Conservation (phyloP, 495 filamentous ascomycete species). For the Aspergillus bertholletiae region DNA sequence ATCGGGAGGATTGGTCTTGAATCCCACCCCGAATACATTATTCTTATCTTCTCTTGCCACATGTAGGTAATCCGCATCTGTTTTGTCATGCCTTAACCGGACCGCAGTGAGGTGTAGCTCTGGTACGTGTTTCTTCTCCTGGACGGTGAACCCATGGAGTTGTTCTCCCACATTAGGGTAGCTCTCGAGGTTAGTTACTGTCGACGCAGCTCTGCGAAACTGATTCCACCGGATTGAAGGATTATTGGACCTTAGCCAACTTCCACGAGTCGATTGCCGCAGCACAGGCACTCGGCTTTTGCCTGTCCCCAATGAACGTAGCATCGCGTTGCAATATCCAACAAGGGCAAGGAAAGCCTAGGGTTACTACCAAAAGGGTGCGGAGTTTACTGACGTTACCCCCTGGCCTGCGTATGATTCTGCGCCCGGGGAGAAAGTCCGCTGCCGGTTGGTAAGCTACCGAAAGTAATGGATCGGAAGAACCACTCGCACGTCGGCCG, state of each 20-base stretch:
- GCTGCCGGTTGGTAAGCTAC: constrained; percentile 1
- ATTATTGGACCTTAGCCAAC: constrained; percentile 16
- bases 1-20: constrained; percentile 98
- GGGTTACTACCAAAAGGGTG: neutral
- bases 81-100: constrained; percentile 86
- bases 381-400: too few species aligned
- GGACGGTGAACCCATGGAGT: constrained; percentile 88
- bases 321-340: constrained; percentile 20
- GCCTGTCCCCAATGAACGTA: constrained; percentile 31
- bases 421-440: constrained; percentile 1
- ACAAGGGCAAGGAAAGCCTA: neutral
- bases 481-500: constrained; percentile 1
- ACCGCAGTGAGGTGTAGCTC: constrained; percentile 91
- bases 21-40: constrained; percentile 98
- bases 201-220: constrained; percentile 53
- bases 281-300: constrained; percentile 24
- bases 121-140: constrained; percentile 84
- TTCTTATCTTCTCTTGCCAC: constrained; percentile 92
- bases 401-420: too few species aligned
- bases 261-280: constrained; percentile 18
- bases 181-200: constrained; percentile 66
- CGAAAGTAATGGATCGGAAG: constrained; percentile 1
- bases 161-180: constrained; percentile 76
- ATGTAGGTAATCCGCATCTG: constrained; percentile 92
- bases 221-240: constrained; percentile 39